phyloP scores from a whole-genome alignment of 306 rosid species.

The Prunus kanzakura region DNA sequence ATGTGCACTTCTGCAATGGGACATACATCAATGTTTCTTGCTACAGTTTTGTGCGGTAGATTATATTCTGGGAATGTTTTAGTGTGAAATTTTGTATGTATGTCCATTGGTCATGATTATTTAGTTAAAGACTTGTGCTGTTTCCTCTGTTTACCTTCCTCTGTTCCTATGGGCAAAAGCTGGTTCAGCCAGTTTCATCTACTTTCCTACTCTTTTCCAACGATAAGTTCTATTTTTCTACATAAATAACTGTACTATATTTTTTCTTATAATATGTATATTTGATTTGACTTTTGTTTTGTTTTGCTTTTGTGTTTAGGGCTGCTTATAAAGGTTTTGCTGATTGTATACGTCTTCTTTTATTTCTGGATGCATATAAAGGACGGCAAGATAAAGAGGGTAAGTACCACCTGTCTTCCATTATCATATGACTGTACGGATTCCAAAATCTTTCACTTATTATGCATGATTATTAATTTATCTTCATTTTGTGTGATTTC shows the following conservation, averaged over 20 bases:
- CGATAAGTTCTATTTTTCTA: neutral
- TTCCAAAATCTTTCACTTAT: conserved; percentile 9
- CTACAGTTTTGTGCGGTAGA: neutral
- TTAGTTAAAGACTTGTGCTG: neutral
- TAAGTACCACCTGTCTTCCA: conserved; percentile 26
- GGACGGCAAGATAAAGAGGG: conserved; percentile 98
- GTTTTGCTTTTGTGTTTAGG: conserved; percentile 47
- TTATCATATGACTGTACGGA: conserved; percentile 1
- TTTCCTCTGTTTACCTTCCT: neutral
- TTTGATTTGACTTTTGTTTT: neutral
- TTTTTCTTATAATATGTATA: neutral
- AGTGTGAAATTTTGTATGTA: too few species aligned
- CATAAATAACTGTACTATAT: neutral
- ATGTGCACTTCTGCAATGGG: neutral
- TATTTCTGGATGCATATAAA: conserved; percentile 87
- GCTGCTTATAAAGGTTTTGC: conserved; percentile 99
- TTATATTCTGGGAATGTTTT: too few species aligned
- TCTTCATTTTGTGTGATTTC: conserved; percentile 26
- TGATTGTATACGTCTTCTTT: conserved; percentile 85
- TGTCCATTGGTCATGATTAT: neutral
- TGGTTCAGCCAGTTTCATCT: conserved; percentile 9
- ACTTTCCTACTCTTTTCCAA: neutral
- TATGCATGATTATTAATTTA: neutral
- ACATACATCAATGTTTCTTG: neutral
- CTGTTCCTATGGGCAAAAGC: neutral